Evolutionary conservation across 805 yeast genomes (phyloP).

Genomic region (Candida khao-thaluensis): DNA sequence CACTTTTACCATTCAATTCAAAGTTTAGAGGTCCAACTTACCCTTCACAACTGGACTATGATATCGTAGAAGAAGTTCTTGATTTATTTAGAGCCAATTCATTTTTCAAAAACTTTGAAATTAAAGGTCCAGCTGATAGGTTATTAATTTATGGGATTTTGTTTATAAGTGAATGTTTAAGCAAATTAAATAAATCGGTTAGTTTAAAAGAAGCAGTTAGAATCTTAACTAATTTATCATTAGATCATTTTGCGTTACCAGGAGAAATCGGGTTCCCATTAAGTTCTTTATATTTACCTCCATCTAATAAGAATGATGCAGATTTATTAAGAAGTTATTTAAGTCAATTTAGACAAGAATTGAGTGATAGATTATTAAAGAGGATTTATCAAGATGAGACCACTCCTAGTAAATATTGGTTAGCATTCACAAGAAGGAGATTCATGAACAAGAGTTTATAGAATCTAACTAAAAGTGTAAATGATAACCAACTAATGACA

Average conservation of each 20-base stretch:
- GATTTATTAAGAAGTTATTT: conserved; percentile 79
- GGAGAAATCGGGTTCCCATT: conserved; percentile 95
- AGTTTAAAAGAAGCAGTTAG: conserved; percentile 60
- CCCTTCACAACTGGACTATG: conserved; percentile 70
- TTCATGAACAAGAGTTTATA: conserved; percentile 90
- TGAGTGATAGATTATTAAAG: conserved; percentile 74
- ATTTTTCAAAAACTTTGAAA: conserved; percentile 94
- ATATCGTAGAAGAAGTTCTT: conserved; percentile 85
- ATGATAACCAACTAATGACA: no score
- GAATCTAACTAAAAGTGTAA: not conserved
- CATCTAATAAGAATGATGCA: conserved; percentile 69
- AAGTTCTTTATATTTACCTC: conserved; percentile 74
- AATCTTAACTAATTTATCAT: conserved; percentile 75
- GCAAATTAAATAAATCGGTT: conserved; percentile 51
- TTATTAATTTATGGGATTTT: conserved; percentile 90
- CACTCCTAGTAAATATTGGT: conserved; percentile 87
- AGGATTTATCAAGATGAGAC: conserved; percentile 65
- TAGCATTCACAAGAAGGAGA: conserved; percentile 90
- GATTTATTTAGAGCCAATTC: conserved; percentile 95
- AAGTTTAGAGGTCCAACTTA: conserved; percentile 89
- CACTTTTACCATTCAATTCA: conserved; percentile 81
- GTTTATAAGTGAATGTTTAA: conserved; percentile 81
- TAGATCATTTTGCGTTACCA: conserved; percentile 87
- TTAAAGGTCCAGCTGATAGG: conserved; percentile 93
- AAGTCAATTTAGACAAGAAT: conserved; percentile 92